Evolutionary conservation across 1,139 yeast species (phyloP).

Genomic region (Trichomonascaceae sp.): DNA sequence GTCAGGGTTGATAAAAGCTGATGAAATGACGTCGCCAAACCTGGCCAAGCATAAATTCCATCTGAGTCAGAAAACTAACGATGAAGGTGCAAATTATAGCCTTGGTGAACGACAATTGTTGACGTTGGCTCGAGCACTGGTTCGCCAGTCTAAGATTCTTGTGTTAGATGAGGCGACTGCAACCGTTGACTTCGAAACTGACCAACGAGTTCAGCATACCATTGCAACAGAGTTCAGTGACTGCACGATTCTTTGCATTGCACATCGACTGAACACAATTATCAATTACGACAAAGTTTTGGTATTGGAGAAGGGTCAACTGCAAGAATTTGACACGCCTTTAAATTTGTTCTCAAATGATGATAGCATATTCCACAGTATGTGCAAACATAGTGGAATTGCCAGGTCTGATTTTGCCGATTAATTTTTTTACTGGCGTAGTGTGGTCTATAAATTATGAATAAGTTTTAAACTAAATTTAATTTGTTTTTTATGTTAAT

Average conservation of each 20-base stretch:
- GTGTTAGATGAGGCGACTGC: slow-evolving; percentile 85
- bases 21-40: slow-evolving; percentile 26
- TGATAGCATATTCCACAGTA: slow-evolving; percentile 45
- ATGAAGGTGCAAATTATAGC: slow-evolving; percentile 68
- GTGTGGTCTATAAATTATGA: no score
- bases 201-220: slow-evolving; percentile 59
- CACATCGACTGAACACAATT: slow-evolving; percentile 70
- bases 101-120: slow-evolving; percentile 72
- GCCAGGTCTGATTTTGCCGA: slow-evolving; percentile 16
- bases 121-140: slow-evolving; percentile 72
- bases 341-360: slow-evolving; percentile 35
- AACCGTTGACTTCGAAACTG: slow-evolving; percentile 74
- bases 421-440: no score
- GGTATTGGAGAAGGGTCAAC: slow-evolving; percentile 59
- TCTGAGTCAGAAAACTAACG: slow-evolving; percentile 59
- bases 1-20: slow-evolving; percentile 42
- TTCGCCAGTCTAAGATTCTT: slow-evolving; percentile 59
- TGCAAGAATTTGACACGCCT: slow-evolving; percentile 49
- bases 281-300: slow-evolving; percentile 57
- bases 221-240: slow-evolving; percentile 54
- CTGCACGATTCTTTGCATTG: slow-evolving; percentile 72
- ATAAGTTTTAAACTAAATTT: no score
- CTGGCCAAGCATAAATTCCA: slow-evolving; percentile 49
- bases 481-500: no score
- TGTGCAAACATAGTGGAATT: slow-evolving; percentile 54